Conservation (phyloP, 257 asterid species). For the Ajuga chamaepitys region DNA sequence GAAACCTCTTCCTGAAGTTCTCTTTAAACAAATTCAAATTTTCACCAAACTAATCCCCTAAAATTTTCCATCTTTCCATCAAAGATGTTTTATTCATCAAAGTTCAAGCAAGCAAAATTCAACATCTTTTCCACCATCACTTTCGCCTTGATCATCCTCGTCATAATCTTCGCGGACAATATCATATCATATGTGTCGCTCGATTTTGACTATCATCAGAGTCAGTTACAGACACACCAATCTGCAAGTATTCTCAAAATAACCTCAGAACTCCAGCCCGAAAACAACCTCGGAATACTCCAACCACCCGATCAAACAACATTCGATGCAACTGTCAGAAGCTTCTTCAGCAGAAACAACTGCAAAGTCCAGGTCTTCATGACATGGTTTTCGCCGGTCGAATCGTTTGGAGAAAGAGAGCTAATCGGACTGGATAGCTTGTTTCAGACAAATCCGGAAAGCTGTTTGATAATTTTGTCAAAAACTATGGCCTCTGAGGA, state of each 20-base stretch:
- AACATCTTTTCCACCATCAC: conserved; percentile 31
- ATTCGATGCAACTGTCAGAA: conserved; percentile 21
- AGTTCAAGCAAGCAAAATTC: conserved; percentile 12
- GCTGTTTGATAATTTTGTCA: conserved; percentile 53
- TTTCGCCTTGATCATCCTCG: conserved; percentile 21
- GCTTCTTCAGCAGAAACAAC: conserved; percentile 11
- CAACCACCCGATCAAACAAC: not conserved
- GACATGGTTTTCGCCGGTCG: conserved; percentile 44
- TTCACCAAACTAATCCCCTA: not conserved
- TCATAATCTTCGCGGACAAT: conserved; percentile 20
- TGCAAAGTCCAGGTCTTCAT: conserved; percentile 42
- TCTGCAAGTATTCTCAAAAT: conserved; percentile 4
- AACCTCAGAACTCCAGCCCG: conserved; percentile 16
- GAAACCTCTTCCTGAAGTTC: not conserved
- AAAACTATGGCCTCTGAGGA: conserved; percentile 39
- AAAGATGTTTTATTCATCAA: conserved; percentile 31
- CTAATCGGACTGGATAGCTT: conserved; percentile 42
- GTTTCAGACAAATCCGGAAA: conserved; percentile 40
- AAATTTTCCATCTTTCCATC: not conserved
- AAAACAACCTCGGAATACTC: conserved; percentile 4
- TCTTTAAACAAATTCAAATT: not conserved
- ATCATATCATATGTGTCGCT: conserved; percentile 23
- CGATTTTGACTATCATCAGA: not conserved
- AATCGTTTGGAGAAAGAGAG: conserved; percentile 32
- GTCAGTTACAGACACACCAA: conserved; percentile 19